Percentiles rank a stretch among this genome's conserved stretches.
phyloP scores from a whole-genome alignment of 2,329 filamentous ascomycete species.

The Penicillium sp. region DNA sequence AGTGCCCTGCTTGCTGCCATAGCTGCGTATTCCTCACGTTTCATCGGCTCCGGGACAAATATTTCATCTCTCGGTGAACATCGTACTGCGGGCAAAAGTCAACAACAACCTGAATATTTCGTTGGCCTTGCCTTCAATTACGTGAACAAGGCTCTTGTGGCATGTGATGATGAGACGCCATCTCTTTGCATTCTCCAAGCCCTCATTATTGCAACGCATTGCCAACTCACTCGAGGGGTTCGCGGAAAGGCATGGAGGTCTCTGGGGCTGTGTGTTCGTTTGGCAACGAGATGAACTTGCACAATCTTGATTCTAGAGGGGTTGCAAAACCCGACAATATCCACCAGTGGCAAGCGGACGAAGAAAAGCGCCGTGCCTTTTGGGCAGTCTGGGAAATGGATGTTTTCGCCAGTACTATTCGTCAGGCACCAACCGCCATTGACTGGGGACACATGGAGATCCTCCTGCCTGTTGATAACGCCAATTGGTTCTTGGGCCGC shows the following conservation, averaged over 20 bases:
- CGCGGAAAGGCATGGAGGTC: not conserved
- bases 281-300: not conserved
- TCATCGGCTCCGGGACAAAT: not conserved
- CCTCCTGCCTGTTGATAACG: not conserved
- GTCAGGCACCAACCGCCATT: not conserved
- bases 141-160: not conserved
- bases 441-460: not conserved
- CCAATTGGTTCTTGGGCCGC: not conserved
- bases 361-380: not conserved
- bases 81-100: too few relatives aligned
- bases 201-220: not conserved
- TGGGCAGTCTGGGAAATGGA: not conserved
- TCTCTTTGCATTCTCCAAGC: not conserved
- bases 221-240: not conserved
- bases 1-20: not conserved
- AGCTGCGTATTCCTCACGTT: not conserved
- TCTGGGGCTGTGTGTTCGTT: not conserved
- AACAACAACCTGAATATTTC: not conserved
- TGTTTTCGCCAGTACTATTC: not conserved
- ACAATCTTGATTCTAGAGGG: not conserved
- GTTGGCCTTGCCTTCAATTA: not conserved
- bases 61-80: too few relatives aligned
- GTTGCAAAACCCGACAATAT: slow-evolving; percentile 1
- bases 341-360: not conserved
- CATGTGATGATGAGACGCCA: not conserved